Evolutionary conservation across 1,284 basidiomycete genomes (phyloP).

Genomic region (Heterobasidion irregulare): DNA sequence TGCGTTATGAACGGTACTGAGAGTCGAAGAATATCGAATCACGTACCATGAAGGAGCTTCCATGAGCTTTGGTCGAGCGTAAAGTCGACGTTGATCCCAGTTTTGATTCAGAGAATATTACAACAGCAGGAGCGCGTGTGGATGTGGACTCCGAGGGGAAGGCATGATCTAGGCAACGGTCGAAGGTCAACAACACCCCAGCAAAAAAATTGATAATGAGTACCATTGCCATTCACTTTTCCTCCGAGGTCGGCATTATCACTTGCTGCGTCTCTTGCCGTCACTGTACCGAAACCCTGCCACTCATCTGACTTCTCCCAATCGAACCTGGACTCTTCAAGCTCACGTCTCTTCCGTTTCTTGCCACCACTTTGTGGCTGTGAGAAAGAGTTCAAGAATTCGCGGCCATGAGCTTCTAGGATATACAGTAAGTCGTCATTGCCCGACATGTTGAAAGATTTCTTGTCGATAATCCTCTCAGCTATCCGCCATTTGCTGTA

Average conservation of each 20-base stretch:
- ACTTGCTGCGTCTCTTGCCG: slow-evolving; percentile 11
- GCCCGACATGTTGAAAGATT: slow-evolving; percentile 13
- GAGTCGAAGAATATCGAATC: slow-evolving; percentile 10
- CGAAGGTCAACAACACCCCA: too few species aligned
- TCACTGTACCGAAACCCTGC: slow-evolving; percentile 18
- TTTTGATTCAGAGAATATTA: slow-evolving; percentile 48
- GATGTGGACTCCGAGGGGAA: slow-evolving; percentile 12
- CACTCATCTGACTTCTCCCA: slow-evolving; percentile 24
- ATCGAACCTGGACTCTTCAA: slow-evolving; percentile 6
- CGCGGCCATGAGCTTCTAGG: neutral
- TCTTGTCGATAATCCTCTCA: too few species aligned
- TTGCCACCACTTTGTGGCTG: neutral
- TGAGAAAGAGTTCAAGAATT: slow-evolving; percentile 1
- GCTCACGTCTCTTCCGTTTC: slow-evolving; percentile 2
- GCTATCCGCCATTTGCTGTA: too few species aligned
- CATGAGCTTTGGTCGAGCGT: slow-evolving; percentile 31
- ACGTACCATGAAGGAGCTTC: slow-evolving; percentile 66
- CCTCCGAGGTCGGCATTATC: slow-evolving; percentile 15
- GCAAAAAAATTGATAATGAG: neutral
- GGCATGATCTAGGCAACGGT: too few species aligned
- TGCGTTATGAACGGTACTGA: slow-evolving; percentile 1
- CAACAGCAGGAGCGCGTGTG: slow-evolving; percentile 29
- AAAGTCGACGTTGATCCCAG: slow-evolving; percentile 12
- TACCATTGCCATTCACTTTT: slow-evolving; percentile 4
- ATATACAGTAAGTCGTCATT: neutral